These are phyloP conservation scores for Pleurotus pulmonarius DNA, from an alignment of 768 basidiomycete genomes.

Conservation along the genomic window DNA sequence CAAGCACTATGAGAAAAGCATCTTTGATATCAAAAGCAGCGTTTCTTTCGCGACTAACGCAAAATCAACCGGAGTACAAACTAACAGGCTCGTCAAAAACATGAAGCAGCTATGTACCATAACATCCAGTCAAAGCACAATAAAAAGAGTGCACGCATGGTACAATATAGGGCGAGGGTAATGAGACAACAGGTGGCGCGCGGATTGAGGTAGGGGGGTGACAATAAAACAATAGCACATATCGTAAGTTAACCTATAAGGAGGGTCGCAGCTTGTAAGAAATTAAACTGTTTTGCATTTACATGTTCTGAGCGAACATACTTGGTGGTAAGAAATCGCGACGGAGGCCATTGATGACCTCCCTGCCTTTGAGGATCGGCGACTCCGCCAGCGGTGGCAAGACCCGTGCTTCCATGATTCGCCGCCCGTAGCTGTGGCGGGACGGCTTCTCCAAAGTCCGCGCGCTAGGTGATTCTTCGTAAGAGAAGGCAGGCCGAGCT, in stretches of 20 bases:
- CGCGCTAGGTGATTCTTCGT: conserved; percentile 56
- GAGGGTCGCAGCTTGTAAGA: neutral
- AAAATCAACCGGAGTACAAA: too few relatives aligned
- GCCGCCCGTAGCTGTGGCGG: neutral
- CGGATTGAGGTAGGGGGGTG: neutral
- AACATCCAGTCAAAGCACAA: neutral
- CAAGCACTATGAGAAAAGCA: too few relatives aligned
- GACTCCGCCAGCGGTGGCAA: neutral
- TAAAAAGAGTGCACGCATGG: neutral
- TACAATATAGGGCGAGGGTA: neutral
- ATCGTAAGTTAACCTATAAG: neutral
- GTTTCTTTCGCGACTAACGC: too few relatives aligned
- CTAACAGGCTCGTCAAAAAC: too few relatives aligned
- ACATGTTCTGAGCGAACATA: conserved; percentile 7
- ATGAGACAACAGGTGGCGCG: neutral
- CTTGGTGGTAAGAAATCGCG: conserved; percentile 5
- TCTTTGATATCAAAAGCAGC: too few relatives aligned
- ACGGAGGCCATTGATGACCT: neutral
- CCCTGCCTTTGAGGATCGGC: conserved; percentile 1
- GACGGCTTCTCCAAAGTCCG: conserved; percentile 30
- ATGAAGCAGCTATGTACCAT: neutral
- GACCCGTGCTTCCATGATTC: neutral
- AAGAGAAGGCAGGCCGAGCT: conserved; percentile 20
- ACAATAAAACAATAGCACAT: neutral
- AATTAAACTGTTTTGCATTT: neutral